A percentile compares a stretch with the other conserved stretches of the same genome.
Evolutionary conservation across 495 filamentous ascomycete genomes (phyloP).

Genomic region (Staphylotrichum longicolle): DNA sequence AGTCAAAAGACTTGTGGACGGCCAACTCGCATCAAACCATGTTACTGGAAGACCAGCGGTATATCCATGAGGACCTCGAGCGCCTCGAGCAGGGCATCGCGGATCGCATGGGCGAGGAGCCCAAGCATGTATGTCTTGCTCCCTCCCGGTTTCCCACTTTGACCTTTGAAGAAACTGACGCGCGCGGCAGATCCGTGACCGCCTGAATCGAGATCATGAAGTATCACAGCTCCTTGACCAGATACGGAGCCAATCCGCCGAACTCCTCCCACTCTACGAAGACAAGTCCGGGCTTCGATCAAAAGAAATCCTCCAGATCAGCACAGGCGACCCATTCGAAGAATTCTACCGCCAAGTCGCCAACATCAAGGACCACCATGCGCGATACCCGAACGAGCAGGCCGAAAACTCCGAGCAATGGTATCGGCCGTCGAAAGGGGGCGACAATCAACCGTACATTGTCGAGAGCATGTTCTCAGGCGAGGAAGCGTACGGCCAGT

Average conservation of each 20-base stretch:
- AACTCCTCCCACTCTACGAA: constrained; percentile 80
- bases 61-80: constrained; percentile 92
- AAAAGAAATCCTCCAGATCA: constrained; percentile 78
- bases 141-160: too few relatives aligned
- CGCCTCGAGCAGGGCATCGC: constrained; percentile 89
- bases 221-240: constrained; percentile 80
- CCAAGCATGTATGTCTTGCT: constrained; percentile 68
- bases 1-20: background rate
- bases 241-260: constrained; percentile 79
- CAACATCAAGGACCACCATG: constrained; percentile 81
- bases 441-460: constrained; percentile 64
- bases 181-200: constrained; percentile 69
- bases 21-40: constrained; percentile 41
- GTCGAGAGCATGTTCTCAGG: constrained; percentile 93
- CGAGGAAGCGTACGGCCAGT: constrained; percentile 88
- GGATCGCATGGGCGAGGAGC: constrained; percentile 83
- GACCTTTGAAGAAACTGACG: constrained; percentile 29
- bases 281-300: constrained; percentile 68
- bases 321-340: constrained; percentile 84
- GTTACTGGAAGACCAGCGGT: constrained; percentile 88
- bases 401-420: constrained; percentile 92
- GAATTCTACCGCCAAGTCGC: constrained; percentile 85
- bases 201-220: constrained; percentile 85
- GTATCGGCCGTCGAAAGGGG: constrained; percentile 65
- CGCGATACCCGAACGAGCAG: constrained; percentile 87